phyloP scores from a whole-genome alignment of 2,329 filamentous ascomycete species.

The Dryadomyces sulphureus region DNA sequence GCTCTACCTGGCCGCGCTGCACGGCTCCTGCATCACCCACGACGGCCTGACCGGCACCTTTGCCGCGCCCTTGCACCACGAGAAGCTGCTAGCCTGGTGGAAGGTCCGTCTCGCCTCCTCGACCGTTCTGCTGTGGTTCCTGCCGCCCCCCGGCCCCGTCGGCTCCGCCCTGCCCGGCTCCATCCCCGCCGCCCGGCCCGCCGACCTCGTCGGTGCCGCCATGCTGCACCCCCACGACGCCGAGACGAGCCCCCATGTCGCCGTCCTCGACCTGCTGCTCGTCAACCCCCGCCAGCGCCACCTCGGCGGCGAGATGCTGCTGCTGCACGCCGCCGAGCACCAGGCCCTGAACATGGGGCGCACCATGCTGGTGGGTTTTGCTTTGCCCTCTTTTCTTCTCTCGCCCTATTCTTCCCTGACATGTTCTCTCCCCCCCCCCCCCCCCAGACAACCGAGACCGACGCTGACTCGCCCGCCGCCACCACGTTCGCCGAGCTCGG shows the following conservation, averaged over 20 bases:
- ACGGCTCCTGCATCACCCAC: conserved; percentile 42
- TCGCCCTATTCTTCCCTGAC: not conserved
- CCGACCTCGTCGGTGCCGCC: conserved; percentile 38
- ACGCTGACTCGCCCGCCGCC: conserved; percentile 34
- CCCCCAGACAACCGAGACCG: conserved; percentile 20
- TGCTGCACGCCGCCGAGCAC: conserved; percentile 40
- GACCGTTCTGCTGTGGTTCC: conserved; percentile 36
- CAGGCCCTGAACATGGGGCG: conserved; percentile 34
- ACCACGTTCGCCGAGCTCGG: conserved; percentile 39
- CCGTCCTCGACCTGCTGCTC: conserved; percentile 41
- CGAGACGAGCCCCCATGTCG: conserved; percentile 42
- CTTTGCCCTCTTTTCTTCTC: not conserved
- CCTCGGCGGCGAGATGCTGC: conserved; percentile 32
- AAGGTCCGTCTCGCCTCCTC: conserved; percentile 34
- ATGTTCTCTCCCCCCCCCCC: not conserved
- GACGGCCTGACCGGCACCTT: conserved; percentile 44
- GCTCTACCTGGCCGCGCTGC: conserved; percentile 41
- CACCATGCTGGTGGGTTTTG: conserved; percentile 35
- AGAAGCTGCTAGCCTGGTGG: conserved; percentile 44
- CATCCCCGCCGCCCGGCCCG: conserved; percentile 2
- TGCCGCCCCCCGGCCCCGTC: not conserved
- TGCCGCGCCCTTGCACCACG: conserved; percentile 40
- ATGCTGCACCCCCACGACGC: conserved; percentile 35
- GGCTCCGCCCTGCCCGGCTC: conserved; percentile 14
- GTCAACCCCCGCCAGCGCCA: conserved; percentile 35